phyloP scores from a whole-genome alignment of 495 filamentous ascomycete species.

The Aspergillus wentii region DNA sequence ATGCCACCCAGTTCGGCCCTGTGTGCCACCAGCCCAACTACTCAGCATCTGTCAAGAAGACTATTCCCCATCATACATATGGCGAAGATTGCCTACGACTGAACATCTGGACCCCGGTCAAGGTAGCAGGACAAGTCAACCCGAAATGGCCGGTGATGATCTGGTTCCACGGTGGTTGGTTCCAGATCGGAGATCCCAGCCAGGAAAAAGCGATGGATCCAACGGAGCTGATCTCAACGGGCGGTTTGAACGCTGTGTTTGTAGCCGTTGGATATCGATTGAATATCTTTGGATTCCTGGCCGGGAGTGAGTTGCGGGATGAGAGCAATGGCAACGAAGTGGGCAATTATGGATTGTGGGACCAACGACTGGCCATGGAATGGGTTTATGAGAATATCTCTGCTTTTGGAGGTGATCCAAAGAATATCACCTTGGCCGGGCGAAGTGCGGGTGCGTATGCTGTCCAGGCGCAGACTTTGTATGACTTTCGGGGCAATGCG shows the following conservation, averaged over 20 bases:
- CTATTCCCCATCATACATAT: conserved; percentile 10
- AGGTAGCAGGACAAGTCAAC: conserved; percentile 12
- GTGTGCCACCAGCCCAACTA: conserved; percentile 38
- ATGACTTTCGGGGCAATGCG: conserved; percentile 32
- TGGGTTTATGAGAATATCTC: conserved; percentile 60
- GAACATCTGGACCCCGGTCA: conserved; percentile 38
- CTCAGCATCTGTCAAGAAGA: conserved; percentile 16
- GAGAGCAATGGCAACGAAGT: conserved; percentile 33
- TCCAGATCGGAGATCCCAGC: conserved; percentile 41
- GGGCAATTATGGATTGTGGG: conserved; percentile 65
- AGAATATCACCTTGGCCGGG: conserved; percentile 61
- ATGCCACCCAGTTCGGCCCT: conserved; percentile 38
- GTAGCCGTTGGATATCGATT: conserved; percentile 67
- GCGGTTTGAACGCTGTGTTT: conserved; percentile 51
- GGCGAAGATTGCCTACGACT: conserved; percentile 44
- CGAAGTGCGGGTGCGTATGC: conserved; percentile 56
- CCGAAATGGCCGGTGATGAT: conserved; percentile 51
- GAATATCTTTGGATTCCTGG: conserved; percentile 62
- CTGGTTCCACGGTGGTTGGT: conserved; percentile 49
- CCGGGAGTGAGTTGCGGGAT: conserved; percentile 45
- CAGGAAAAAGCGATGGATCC: conserved; percentile 25
- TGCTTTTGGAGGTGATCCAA: conserved; percentile 57
- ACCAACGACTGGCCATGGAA: conserved; percentile 59
- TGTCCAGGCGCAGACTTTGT: conserved; percentile 42
- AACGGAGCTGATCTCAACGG: conserved; percentile 47